Base-by-base conservation (phyloP, 2,329 filamentous ascomycete species). In the Arthrobotrys musiformis region DNA sequence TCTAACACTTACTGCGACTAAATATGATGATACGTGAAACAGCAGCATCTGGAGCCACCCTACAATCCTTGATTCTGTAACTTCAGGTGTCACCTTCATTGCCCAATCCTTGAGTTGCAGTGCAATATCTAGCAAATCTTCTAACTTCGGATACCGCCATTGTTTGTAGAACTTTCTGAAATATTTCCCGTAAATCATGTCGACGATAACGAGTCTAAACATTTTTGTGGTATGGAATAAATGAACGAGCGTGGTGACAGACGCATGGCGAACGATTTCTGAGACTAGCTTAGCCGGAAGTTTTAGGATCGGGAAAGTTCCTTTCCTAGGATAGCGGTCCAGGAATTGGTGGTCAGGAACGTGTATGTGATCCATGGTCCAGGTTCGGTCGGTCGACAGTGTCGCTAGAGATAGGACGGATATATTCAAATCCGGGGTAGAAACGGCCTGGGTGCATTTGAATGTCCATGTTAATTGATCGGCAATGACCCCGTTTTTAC, bases 41-140 rank as follows among this genome's bases (percentile, higher is more conserved):
- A 72, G 48, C 5, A 72, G n/a, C 19, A 72, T 40, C 17, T 46
- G 19, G 9, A 56, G 22, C 68, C 68, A 72, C 9, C 68, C 58
- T 4, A 40, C 7, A 40, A 72, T 50, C 28, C 35, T 63, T 1
- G 24, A 30, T 46, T 64, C 46, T 19, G 46, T 15, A 11, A 72
- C 35, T 28, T 72, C 58, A 5, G 35, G 48, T 11, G 56, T 64
- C 1, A 26, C 19, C n/a, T 58, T 7, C 7, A 52, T 9, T 8
- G 68, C 68, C 60, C 68, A 58, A 4, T 13, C 7, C 17, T 58
- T 58, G 6, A 64, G 35, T 11, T 46, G 17, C 6, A 17, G 24
- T 19, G 35, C 44, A 26, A 72, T 64, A 9, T 19, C 4, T 3
- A 46, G 9, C n/a, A 64, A 24, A 19, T 72, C 58, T 3, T 46